Conservation (phyloP, 2,329 filamentous ascomycete species). For the Colletotrichum sp. region DNA sequence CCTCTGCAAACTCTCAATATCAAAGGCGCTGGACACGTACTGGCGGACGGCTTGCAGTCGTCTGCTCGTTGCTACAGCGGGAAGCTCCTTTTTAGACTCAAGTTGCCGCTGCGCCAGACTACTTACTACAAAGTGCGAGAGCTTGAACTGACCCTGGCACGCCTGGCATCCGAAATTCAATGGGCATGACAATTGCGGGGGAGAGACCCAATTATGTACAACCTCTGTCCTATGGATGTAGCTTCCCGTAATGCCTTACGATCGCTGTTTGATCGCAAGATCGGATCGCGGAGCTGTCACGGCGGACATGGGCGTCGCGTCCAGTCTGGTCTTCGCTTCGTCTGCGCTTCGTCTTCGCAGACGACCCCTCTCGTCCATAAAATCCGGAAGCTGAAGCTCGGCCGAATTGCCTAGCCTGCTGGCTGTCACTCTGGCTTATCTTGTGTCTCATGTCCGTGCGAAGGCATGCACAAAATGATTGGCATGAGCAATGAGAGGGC, state of each 20-base stretch:
- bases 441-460: background rate
- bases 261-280: conserved; percentile 6
- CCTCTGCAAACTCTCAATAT: background rate
- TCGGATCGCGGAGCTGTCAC: background rate
- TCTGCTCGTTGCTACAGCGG: background rate
- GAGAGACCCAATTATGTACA: background rate
- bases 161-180: background rate
- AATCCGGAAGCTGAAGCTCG: background rate
- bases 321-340: background rate
- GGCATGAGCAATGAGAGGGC: background rate
- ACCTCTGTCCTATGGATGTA: background rate
- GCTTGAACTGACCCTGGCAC: background rate
- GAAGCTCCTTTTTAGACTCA: background rate
- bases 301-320: background rate
- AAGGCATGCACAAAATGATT: background rate
- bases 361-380: background rate
- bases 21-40: background rate
- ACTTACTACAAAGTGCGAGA: background rate
- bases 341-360: background rate
- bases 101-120: background rate
- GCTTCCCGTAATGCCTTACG: background rate
- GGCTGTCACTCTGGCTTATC: background rate
- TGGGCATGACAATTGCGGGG: background rate
- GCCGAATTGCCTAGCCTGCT: background rate
- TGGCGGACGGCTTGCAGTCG: background rate